Base-by-base conservation (phyloP, 23 red algal species). In the Chondrus crispus region DNA sequence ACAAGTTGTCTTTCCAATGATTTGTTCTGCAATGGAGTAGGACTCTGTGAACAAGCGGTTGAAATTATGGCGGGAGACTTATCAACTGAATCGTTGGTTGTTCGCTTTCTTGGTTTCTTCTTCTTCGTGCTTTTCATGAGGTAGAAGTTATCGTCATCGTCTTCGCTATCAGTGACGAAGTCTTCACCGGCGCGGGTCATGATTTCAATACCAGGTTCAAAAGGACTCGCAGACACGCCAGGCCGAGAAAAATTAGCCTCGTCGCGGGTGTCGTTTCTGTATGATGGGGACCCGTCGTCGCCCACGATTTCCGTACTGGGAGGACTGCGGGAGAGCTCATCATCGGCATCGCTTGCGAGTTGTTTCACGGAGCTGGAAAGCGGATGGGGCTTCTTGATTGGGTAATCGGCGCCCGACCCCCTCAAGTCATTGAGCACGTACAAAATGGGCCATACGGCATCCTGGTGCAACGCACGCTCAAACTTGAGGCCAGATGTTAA, bases 381-480 rank as follows among this genome's bases (percentile, higher is more conserved):
- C 42, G 58, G 62, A 49, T 42, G 39, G 18, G 60, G 7, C 26
- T 12, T 22, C 60, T 66, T 66, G 18, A 73, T 42, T 58, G 77
- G 77, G 36, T 73, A 39, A 32, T 87, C 84, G 18, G 69, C 47
- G 36, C 71, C 87, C 32, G 87, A 68, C 3, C 87, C 53, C 18
- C 87, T 69, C 43, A 90, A 49, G 45, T 90, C 87, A 50, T 90
- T 90, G 44, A 90, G 45, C 46, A 90, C 80, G 60, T 90, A 90
- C 32, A 90, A 62, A 80, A 90, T 40, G 52, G 87, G 87, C 87
- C 87, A 90, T 8, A 90, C 60, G 39, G 68, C 54, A 46, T 79
- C 44, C 2, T 49, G 87, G 19, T 79, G 44, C 48, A 90, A 49
- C 16, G 72, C 87, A 44, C 53, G 50, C 26, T 90, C 87, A 51